A percentile compares a stretch with the other conserved stretches of the same genome.
These are phyloP conservation scores for Nicotiana benthamiana DNA, from an alignment of 257 asterid species.

Conservation along the genomic window DNA sequence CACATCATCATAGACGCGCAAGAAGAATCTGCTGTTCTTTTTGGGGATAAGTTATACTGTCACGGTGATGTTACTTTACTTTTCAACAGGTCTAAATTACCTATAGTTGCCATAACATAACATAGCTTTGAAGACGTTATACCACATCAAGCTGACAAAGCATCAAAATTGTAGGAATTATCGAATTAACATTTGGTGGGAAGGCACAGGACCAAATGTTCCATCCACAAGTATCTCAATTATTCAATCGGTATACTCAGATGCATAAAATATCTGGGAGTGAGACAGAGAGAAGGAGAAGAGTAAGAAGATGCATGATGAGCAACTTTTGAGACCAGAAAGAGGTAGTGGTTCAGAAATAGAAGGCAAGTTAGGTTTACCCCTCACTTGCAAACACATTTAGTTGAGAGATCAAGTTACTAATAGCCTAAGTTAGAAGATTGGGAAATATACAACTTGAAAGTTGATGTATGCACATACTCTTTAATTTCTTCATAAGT, in stretches of 20 bases:
- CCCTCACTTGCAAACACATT: not conserved
- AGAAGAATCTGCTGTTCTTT: not conserved
- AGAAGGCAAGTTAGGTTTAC: not conserved
- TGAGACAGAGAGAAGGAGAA: not conserved
- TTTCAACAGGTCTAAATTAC: not conserved
- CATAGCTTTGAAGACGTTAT: not conserved
- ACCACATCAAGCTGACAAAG: not conserved
- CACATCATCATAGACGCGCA: not conserved
- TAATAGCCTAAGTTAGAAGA: not conserved
- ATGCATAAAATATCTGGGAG: not conserved
- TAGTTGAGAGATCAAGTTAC: not conserved
- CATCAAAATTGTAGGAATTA: not conserved
- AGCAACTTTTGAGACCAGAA: not conserved
- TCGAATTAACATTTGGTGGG: not conserved
- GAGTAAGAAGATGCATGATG: not conserved
- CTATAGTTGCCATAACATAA: not conserved
- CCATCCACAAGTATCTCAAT: not conserved
- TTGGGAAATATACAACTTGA: not conserved
- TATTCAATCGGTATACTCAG: not conserved
- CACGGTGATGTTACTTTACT: not conserved
- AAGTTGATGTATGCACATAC: conserved; percentile 41
- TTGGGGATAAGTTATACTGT: not conserved
- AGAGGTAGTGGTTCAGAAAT: not conserved
- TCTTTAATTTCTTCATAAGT: conserved; percentile 58
- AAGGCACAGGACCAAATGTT: not conserved